Conservation (phyloP, 2,329 filamentous ascomycete species). For the Trichoderma sp. region DNA sequence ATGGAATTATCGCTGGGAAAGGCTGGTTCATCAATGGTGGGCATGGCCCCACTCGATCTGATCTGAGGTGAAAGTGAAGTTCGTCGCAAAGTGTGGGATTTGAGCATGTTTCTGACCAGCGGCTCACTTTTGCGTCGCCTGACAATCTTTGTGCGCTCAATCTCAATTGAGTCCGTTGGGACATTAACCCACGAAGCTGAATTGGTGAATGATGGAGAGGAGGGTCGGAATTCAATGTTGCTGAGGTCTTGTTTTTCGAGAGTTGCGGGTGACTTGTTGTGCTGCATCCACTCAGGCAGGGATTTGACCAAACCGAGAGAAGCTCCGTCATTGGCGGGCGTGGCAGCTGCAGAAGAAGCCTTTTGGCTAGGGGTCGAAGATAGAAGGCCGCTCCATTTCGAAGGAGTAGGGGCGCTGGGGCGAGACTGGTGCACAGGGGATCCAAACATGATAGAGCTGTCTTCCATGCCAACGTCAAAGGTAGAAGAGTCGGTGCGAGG, state of each 20-base stretch:
- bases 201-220: constrained; percentile 29
- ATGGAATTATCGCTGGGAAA: background rate
- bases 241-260: background rate
- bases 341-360: constrained; percentile 20
- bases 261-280: constrained; percentile 5
- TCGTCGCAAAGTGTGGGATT: constrained; percentile 25
- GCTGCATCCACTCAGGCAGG: constrained; percentile 8
- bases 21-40: background rate
- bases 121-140: constrained; percentile 37
- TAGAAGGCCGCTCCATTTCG: constrained; percentile 26
- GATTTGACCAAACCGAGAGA: constrained; percentile 12
- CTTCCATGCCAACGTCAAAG: background rate
- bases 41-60: background rate
- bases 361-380: constrained; percentile 19
- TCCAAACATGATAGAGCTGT: background rate
- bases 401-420: constrained; percentile 32
- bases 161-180: constrained; percentile 23
- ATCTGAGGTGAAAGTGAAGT: constrained; percentile 31
- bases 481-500: background rate
- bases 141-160: constrained; percentile 25
- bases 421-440: constrained; percentile 27
- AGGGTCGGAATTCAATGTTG: constrained; percentile 30
- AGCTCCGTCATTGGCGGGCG: constrained; percentile 11
- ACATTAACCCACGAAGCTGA: constrained; percentile 30
- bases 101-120: constrained; percentile 28